A percentile compares a stretch with the other conserved stretches of the same genome.
These are phyloP conservation scores for Tothia fuscella DNA, from an alignment of 2,329 filamentous ascomycete genomes.

Conservation along the genomic window DNA sequence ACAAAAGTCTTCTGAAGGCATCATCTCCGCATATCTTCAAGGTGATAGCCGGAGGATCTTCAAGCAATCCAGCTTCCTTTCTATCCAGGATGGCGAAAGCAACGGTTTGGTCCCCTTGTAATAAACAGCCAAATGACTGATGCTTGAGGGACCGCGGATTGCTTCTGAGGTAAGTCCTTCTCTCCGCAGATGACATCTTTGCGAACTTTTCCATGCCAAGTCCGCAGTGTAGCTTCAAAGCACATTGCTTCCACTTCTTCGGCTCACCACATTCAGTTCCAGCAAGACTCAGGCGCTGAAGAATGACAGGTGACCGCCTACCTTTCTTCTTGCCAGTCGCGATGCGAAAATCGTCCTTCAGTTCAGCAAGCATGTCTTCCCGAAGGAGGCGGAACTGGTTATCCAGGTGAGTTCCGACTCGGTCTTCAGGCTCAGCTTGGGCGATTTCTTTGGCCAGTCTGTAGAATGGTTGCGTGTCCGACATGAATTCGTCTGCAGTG, in stretches of 20 bases:
- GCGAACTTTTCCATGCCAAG: conserved; percentile 37
- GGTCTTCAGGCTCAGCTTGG: conserved; percentile 24
- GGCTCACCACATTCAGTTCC: conserved; percentile 27
- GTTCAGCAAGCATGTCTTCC: conserved; percentile 57
- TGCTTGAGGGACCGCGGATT: conserved; percentile 45
- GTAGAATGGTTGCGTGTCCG: conserved; percentile 42
- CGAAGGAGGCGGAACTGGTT: conserved; percentile 61
- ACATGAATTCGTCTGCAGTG: conserved; percentile 52
- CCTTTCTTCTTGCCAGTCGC: conserved; percentile 39
- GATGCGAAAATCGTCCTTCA: conserved; percentile 48
- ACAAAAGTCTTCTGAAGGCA: conserved; percentile 36
- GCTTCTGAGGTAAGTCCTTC: conserved; percentile 35
- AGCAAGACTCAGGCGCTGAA: conserved; percentile 30
- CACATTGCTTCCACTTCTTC: conserved; percentile 23
- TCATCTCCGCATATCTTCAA: conserved; percentile 39
- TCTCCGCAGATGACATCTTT: conserved; percentile 18
- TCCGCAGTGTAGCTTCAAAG: conserved; percentile 20
- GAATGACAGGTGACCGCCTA: conserved; percentile 24
- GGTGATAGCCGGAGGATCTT: conserved; percentile 34
- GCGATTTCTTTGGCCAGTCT: conserved; percentile 39
- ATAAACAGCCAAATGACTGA: conserved; percentile 48
- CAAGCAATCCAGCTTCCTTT: conserved; percentile 34
- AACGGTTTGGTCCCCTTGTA: conserved; percentile 38
- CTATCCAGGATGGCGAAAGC: conserved; percentile 50
- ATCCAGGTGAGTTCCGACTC: conserved; percentile 45